Base-by-base conservation (phyloP, 345 rosid genomes). In the Carallia brachiata region DNA sequence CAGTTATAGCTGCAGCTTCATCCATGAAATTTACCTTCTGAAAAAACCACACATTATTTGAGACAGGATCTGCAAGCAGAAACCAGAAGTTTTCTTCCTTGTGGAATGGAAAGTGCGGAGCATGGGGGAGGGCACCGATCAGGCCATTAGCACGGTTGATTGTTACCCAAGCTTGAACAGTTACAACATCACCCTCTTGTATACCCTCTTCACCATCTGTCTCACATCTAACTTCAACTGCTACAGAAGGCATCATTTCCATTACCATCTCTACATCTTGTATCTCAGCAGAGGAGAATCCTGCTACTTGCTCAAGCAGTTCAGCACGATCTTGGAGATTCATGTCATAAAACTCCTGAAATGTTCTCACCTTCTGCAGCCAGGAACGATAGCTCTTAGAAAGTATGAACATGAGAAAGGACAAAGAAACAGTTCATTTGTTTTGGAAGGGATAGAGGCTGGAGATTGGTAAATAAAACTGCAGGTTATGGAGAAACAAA, bases 151-250 rank as follows among this genome's bases (percentile, higher is more conserved):
- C 84, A 36, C 97, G 94, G 75, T 84, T 82, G 34, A 95, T 90
- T 19, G 89, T 84, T 40, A 92, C 81, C 98, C 98, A 92, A 62
- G 97, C 96, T 75, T 95, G 92, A 69, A 90, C 36, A 17, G 98
- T 90, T 44, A 92, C 94, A 3, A 87, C 74, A 53, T 95, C 98
- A 18, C 96, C 99, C 84, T 95, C 99, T 75, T 92, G 98, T 52
- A 95, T 85, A 37, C 98, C 97, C 68, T 95, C 98, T 80, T 95
- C 99, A 50, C 98, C 99, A 72, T 92, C 98, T 23, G 99, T 95
- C 84, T 92, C 97, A n/a, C 94, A 95, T 62, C 84, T 88, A 69
- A 87, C 87, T 69, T 90, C 98, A 10, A 92, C 52, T 53, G 92
- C 81, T 70, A 92, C 63, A 17, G 96, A 88, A 66, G 98, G 99